Conservation (phyloP, 2,329 filamentous ascomycete species). For the Sclerotinia borealis region DNA sequence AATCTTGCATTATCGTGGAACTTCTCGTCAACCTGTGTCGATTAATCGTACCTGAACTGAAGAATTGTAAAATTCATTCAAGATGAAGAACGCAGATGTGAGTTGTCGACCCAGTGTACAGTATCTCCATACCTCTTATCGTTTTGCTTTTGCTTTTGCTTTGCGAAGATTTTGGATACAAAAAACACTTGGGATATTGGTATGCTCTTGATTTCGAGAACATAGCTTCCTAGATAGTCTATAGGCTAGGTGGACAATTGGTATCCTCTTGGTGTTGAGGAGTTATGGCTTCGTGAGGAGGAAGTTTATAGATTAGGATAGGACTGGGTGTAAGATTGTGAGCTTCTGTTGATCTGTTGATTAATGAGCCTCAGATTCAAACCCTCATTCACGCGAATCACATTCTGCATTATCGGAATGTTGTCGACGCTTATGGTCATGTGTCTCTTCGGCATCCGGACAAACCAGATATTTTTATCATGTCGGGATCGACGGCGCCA, state of each 20-base stretch:
- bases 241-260: not conserved
- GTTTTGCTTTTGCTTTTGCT: not conserved
- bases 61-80: not conserved
- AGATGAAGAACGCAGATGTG: not conserved
- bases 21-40: not conserved
- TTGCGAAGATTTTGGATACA: not conserved
- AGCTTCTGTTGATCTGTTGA: not conserved
- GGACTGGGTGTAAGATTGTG: not conserved
- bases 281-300: not conserved
- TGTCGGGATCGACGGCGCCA: constrained; percentile 43
- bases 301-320: not conserved
- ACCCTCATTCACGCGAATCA: constrained; percentile 32
- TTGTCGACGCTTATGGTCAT: constrained; percentile 51
- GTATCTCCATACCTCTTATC: not conserved
- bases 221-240: not conserved
- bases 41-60: not conserved
- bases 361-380: not conserved
- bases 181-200: not conserved
- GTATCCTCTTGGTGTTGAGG: not conserved
- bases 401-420: constrained; percentile 45
- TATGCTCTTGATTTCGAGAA: not conserved
- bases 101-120: not conserved
- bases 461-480: constrained; percentile 41
- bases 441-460: constrained; percentile 46
- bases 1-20: not conserved